These are phyloP conservation scores for Lycium ferocissimum DNA, from an alignment of 257 asterid species.

Conservation along the genomic window DNA sequence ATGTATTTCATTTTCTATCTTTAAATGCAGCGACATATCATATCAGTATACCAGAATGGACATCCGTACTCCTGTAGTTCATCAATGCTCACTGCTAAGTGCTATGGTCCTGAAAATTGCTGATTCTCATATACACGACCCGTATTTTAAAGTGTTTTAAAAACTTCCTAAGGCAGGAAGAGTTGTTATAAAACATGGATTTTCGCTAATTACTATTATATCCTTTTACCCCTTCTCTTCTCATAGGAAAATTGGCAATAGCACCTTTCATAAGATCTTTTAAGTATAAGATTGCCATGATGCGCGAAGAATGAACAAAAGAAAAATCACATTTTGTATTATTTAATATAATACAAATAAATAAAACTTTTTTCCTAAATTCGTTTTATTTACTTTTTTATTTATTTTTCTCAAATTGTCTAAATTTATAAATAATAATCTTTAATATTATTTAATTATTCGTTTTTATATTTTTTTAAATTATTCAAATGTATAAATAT, in stretches of 20 bases:
- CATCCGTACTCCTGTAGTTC: conserved; percentile 13
- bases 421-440: no score
- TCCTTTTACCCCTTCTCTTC: neutral
- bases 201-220: neutral
- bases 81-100: neutral
- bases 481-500: no score
- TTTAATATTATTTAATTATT: no score
- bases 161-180: neutral
- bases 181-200: neutral
- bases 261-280: no score
- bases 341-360: no score
- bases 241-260: neutral
- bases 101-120: neutral
- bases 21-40: neutral
- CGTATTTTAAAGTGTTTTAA: neutral
- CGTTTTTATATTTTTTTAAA: no score
- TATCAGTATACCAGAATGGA: conserved; percentile 16
- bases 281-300: no score
- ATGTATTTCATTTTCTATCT: neutral
- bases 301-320: no score
- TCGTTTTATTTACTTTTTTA: no score
- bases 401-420: no score
- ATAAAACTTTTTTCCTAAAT: no score
- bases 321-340: no score
- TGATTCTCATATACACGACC: neutral